Evolutionary conservation across 306 rosid species (phyloP).

Genomic region (Cicer bijugum): DNA sequence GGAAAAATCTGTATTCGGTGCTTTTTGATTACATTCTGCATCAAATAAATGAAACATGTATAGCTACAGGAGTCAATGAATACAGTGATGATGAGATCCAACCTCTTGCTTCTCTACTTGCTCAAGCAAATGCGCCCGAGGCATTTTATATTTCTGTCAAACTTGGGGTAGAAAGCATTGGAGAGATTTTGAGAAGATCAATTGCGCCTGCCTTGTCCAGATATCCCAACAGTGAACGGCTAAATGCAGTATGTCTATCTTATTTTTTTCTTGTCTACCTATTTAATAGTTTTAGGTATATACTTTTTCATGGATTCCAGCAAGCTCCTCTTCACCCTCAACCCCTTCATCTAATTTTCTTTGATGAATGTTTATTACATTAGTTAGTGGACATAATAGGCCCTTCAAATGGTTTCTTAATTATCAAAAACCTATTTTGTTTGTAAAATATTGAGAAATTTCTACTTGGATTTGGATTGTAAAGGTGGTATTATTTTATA

Average conservation of each 20-base stretch:
- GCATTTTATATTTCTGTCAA: slow-evolving; percentile 90
- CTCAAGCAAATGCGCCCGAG: slow-evolving; percentile 87
- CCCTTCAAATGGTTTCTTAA: slow-evolving; percentile 25
- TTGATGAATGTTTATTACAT: slow-evolving; percentile 19
- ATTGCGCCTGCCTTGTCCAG: slow-evolving; percentile 71
- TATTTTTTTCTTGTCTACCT: slow-evolving; percentile 28
- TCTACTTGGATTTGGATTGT: slow-evolving; percentile 31
- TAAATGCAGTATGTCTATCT: slow-evolving; percentile 66
- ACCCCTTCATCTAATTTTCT: slow-evolving; percentile 6
- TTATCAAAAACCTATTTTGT: slow-evolving; percentile 31
- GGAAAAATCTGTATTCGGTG: slow-evolving; percentile 82
- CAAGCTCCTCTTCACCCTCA: not conserved
- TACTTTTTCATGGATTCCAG: slow-evolving; percentile 17
- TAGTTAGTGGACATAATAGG: slow-evolving; percentile 7
- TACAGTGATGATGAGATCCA: slow-evolving; percentile 87
- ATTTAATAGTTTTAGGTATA: slow-evolving; percentile 35
- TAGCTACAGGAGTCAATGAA: slow-evolving; percentile 71
- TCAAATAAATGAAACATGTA: slow-evolving; percentile 81
- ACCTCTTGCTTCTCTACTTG: slow-evolving; percentile 87
- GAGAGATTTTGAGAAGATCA: slow-evolving; percentile 88
- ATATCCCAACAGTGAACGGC: slow-evolving; percentile 84
- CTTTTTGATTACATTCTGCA: slow-evolving; percentile 91
- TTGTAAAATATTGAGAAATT: slow-evolving; percentile 3
- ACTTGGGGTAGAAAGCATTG: slow-evolving; percentile 95
- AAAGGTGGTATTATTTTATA: not conserved